Evolutionary conservation across 164 flowering plant genomes (phyloP), one percentile per base, ranked within the genome.

Genomic region (Tetracentron sinense): DNA sequence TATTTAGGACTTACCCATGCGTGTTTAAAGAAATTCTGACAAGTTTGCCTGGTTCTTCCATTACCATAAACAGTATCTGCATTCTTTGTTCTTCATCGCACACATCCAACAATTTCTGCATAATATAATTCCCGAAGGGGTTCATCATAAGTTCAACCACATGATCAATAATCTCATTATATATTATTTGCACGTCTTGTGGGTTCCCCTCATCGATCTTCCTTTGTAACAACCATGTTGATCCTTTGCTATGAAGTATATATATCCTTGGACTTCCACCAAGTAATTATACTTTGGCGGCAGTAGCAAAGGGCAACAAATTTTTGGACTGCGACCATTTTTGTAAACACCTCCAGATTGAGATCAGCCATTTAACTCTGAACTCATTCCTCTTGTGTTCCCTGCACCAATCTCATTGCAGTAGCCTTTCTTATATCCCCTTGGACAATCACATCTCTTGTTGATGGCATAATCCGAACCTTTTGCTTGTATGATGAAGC

Each of bases 91-190:
- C 85, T 66, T 86, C 96, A 72, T 26, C 77, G 63, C 97, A 86
- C 26, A 82, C 87, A 16, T 85, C 91, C 69, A 94, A 67, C 57
- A 94, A 59, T 79, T 87, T 89, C 74, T 94, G 98, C 54, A 94
- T 72, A 16, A 94, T 86, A 70, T 94, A 94, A 64, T 94, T 94
- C 16, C 96, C 98, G 72, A 90, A 94, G 0, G 92, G 91, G 62
- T 94, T 73, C 66, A 75, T 73, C 93, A 85, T 85, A 58, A 94
- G 91, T 59, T 94, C 97, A 59, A 73, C 83, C 19, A 80, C 71
- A 63, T 82, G 84, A 52, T 75, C 70, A n/a, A 87, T 78, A 12
- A 89, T 68, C 64, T 80, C 90, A 54, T 70, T 56, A 68, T 86
- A 93, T 69, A 93, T 78, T 11, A 82, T 64, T 30, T 81, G 66